Conservation (phyloP, 1,284 basidiomycete species). For the Ceratobasidium sp. region DNA sequence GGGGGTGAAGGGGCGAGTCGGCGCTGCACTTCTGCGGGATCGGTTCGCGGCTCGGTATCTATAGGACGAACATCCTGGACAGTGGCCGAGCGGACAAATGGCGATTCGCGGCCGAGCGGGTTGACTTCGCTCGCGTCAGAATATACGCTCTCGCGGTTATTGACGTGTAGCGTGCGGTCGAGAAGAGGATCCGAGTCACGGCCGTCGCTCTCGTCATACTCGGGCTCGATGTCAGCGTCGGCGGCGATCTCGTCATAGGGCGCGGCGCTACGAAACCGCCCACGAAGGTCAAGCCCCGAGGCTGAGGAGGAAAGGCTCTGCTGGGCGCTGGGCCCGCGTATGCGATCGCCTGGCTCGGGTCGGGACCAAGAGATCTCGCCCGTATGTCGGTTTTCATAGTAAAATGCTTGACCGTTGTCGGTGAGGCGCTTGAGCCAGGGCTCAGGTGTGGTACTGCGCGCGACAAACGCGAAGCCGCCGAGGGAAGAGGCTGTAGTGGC, state of each 20-base stretch:
- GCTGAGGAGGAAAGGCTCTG: constrained; percentile 32
- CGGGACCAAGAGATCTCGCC: constrained; percentile 73
- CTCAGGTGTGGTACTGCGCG: constrained; percentile 68
- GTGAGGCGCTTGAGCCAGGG: constrained; percentile 81
- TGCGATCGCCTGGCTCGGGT: constrained; percentile 49
- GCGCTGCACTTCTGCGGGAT: constrained; percentile 60
- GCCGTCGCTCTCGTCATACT: constrained; percentile 20
- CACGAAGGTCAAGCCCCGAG: constrained; percentile 23
- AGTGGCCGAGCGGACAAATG: constrained; percentile 27
- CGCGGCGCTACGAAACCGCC: constrained; percentile 1
- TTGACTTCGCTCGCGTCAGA: constrained; percentile 80
- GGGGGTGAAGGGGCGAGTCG: constrained; percentile 62
- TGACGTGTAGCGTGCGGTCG: constrained; percentile 36
- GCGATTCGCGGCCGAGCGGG: constrained; percentile 50
- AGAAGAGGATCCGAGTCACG: constrained; percentile 47
- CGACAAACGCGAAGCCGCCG: constrained; percentile 46
- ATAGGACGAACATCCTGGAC: constrained; percentile 1
- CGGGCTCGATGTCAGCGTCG: constrained; percentile 18
- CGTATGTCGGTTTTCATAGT: constrained; percentile 77
- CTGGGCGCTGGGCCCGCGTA: constrained; percentile 21
- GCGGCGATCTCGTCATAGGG: not conserved
- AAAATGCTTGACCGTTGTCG: constrained; percentile 85
- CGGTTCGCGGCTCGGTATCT: constrained; percentile 28
- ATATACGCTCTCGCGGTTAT: constrained; percentile 66
- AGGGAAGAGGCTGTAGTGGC: constrained; percentile 32